Percentiles rank a stretch among this genome's conserved stretches.
phyloP scores from a whole-genome alignment of 805 yeast species.

The Nakazawaea peltata region DNA sequence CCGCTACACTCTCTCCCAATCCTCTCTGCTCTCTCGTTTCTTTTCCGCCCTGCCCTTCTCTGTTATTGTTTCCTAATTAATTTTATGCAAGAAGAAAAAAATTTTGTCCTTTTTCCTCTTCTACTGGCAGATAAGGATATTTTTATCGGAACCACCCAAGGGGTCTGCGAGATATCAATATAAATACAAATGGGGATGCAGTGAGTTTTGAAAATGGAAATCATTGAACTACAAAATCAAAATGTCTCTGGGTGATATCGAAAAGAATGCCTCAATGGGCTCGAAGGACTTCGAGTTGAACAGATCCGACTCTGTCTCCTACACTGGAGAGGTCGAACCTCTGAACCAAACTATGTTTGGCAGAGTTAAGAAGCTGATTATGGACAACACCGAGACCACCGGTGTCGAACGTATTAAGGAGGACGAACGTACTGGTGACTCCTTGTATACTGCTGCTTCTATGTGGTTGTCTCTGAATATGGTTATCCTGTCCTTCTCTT shows the following conservation, averaged over 20 bases:
- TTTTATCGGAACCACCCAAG: too few species aligned
- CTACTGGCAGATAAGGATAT: too few species aligned
- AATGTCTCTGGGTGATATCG: conserved; percentile 5
- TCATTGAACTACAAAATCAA: too few species aligned
- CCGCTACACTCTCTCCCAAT: too few species aligned
- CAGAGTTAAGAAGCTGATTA: not conserved
- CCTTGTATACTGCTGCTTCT: conserved; percentile 62
- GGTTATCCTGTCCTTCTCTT: conserved; percentile 74
- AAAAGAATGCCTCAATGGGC: conserved; percentile 1
- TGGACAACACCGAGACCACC: conserved; percentile 43
- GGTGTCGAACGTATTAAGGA: conserved; percentile 82
- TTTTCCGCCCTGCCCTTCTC: too few species aligned
- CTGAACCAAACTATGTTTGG: conserved; percentile 4
- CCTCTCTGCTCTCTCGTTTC: too few species aligned
- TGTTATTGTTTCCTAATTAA: too few species aligned
- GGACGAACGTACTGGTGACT: conserved; percentile 64
- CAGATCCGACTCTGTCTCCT: conserved; percentile 4
- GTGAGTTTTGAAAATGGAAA: too few species aligned
- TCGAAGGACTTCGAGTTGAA: conserved; percentile 2
- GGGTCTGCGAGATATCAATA: too few species aligned
- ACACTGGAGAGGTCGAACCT: conserved; percentile 4
- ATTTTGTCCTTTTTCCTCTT: too few species aligned
- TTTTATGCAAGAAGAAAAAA: too few species aligned
- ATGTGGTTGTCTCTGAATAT: conserved; percentile 92
- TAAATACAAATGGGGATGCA: too few species aligned